Conservation (phyloP, 306 rosid genomes). For the Fagus crenata region DNA sequence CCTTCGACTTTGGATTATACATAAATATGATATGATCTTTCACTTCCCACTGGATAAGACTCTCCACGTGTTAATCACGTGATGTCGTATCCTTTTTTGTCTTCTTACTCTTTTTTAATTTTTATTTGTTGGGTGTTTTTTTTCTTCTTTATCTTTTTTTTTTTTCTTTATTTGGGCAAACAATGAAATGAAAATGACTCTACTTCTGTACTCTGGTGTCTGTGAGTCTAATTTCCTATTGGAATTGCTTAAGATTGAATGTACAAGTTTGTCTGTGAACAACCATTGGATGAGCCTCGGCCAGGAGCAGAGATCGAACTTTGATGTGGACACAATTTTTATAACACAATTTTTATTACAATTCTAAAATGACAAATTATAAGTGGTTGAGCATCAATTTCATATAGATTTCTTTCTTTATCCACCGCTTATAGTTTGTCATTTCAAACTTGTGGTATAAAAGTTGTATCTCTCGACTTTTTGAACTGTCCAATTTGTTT, state of each 20-base stretch:
- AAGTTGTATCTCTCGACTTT: not conserved
- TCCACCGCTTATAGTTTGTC: no score
- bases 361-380: no score
- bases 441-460: no score
- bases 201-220: not conserved
- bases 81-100: conserved; percentile 24
- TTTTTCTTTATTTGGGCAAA: not conserved
- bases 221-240: not conserved
- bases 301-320: no score
- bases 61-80: conserved; percentile 67
- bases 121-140: not conserved
- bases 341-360: no score
- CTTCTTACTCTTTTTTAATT: not conserved
- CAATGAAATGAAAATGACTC: conserved; percentile 18
- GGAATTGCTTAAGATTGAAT: no score
- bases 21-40: not conserved
- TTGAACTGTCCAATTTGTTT: not conserved
- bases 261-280: not conserved
- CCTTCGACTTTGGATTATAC: conserved; percentile 26
- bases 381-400: no score
- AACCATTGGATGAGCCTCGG: conserved; percentile 7
- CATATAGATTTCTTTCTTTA: no score
- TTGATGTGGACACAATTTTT: no score
- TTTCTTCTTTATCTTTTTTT: not conserved
- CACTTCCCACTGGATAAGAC: conserved; percentile 48